Evolutionary conservation across 345 rosid species (phyloP), one percentile per base, ranked within the genome.

Genomic region (Acer saccharum): DNA sequence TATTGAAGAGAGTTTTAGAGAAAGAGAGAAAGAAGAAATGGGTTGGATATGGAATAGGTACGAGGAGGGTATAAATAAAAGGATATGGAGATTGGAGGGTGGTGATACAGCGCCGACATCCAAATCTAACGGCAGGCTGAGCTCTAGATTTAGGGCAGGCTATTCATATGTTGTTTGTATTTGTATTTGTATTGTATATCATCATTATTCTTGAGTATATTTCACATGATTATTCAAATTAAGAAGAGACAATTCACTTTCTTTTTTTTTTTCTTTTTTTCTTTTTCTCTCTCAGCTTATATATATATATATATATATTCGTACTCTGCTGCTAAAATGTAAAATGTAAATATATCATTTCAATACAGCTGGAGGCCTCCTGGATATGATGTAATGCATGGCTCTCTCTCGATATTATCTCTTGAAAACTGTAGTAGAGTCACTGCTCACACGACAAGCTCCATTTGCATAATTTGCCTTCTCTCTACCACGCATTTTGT

Each of bases 351-450:
- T 64, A 41, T 44, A 73, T 73, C 77, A 62, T 23, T 62, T 74
- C 61, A 63, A 7, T 74, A 74, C 77, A 74, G 77, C 77, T 74
- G 77, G 77, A 74, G 11, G 77, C 44, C 69, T 63, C n/a, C 17
- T 13, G 3, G 4, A 50, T 12, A 14, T 50, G 54, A 32, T 32
- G 35, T 4, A 32, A 32, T 32, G 35, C 54, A 50, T 12, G 54
- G 17, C 54, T 12, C 57, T 14, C n/a, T 52, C n/a, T 14, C 0
- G 57, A 14, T 52, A 12, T 52, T 16, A 52, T 52, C 18, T 52
- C 16, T 14, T 52, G n/a, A 14, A 50, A 50, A 50, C 55, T 14
- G 55, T 4, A 16, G n/a, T 0, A 16, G 17, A 14, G 57, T 50
- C 17, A 50, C 54, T 58, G 10, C 23, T 58, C 9, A 41, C 62